These are phyloP conservation scores for Vicia faba DNA, from an alignment of 306 rosid species.

Conservation along the genomic window DNA sequence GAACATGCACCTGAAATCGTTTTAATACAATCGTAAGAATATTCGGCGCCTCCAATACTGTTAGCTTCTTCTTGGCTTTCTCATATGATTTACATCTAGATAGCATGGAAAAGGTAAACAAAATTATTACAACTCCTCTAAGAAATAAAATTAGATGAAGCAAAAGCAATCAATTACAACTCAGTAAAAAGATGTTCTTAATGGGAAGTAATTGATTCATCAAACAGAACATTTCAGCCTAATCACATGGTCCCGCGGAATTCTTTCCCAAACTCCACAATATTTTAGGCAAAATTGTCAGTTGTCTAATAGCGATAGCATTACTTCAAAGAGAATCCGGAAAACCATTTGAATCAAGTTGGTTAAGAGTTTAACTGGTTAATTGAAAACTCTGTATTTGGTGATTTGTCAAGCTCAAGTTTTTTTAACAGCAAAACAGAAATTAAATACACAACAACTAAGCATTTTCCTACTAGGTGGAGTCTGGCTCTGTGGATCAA, in stretches of 20 bases:
- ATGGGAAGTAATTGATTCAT: not conserved
- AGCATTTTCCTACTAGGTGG: not conserved
- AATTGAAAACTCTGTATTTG: not conserved
- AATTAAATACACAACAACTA: not conserved
- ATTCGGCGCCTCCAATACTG: constrained; percentile 76
- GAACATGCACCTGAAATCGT: constrained; percentile 66
- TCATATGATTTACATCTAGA: constrained; percentile 74
- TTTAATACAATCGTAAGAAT: constrained; percentile 77
- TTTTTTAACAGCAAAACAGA: constrained; percentile 9
- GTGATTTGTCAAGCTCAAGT: not conserved
- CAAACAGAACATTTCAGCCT: not conserved
- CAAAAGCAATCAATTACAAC: not conserved
- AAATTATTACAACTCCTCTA: constrained; percentile 9
- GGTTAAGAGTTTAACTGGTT: not conserved
- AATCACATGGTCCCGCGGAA: not conserved
- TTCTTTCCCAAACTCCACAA: not conserved
- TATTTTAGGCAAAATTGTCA: not conserved
- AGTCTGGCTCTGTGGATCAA: not conserved
- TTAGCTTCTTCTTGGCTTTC: constrained; percentile 77
- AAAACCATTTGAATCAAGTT: constrained; percentile 3
- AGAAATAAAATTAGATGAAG: constrained; percentile 2
- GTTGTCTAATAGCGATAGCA: not conserved
- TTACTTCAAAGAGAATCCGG: not conserved
- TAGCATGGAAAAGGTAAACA: constrained; percentile 19
- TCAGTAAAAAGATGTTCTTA: not conserved